These are phyloP conservation scores for Tripterygium wilfordii DNA, from an alignment of 177 flowering plant species.

Conservation along the genomic window DNA sequence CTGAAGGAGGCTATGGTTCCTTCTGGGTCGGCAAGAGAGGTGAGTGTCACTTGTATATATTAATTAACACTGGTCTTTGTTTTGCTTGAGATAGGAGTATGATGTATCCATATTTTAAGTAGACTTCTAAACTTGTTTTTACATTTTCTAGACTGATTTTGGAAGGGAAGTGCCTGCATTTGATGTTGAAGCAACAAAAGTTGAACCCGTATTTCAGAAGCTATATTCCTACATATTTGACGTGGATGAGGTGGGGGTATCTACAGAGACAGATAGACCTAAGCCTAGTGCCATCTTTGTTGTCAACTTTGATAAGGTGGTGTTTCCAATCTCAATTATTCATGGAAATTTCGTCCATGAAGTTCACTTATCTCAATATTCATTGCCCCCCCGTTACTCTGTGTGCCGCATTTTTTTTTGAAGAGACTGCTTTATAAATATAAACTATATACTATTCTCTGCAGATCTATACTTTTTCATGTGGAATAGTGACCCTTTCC, in stretches of 20 bases:
- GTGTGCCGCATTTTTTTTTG: too few species aligned
- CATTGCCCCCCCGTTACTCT: too few species aligned
- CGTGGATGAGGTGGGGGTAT: conserved; percentile 32
- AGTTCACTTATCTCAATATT: too few species aligned
- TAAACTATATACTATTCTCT: too few species aligned
- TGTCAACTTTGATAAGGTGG: conserved; percentile 94
- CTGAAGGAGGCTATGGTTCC: conserved; percentile 80
- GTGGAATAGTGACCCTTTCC: too few species aligned
- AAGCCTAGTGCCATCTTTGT: conserved; percentile 84
- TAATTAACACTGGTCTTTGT: neutral
- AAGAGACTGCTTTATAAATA: too few species aligned
- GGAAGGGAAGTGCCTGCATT: conserved; percentile 86
- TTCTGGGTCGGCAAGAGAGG: conserved; percentile 92
- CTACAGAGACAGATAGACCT: conserved; percentile 62
- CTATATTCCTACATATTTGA: conserved; percentile 81
- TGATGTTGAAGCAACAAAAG: conserved; percentile 78
- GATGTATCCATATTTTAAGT: too few species aligned
- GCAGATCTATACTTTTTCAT: too few species aligned
- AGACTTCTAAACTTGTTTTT: conserved; percentile 1
- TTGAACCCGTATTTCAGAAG: conserved; percentile 75
- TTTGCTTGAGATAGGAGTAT: neutral
- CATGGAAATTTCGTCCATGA: too few species aligned
- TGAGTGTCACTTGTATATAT: conserved; percentile 12
- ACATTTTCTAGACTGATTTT: conserved; percentile 57
- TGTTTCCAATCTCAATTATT: neutral